Percentiles rank a stretch among this genome's conserved stretches.
phyloP scores from a whole-genome alignment of 148 eudicot species.

The Polygonum maritimum region DNA sequence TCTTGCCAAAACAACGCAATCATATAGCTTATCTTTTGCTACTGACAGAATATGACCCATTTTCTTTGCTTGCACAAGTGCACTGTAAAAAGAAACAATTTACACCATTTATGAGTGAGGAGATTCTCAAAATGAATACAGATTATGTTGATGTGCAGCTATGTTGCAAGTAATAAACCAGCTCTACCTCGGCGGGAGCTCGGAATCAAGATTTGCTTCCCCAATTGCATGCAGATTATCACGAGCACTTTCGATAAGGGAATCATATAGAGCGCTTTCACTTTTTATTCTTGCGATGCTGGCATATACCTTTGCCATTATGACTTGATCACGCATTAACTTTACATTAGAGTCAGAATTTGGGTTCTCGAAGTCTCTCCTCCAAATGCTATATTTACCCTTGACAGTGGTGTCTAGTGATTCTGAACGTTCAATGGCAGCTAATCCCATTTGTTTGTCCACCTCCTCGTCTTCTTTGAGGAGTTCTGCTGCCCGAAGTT shows the following conservation, averaged over 20 bases:
- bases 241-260: slow-evolving; percentile 54
- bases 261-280: slow-evolving; percentile 54
- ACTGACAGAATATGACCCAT: slow-evolving; percentile 80
- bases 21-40: slow-evolving; percentile 82
- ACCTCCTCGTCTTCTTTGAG: slow-evolving; percentile 55
- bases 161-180: not conserved
- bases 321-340: slow-evolving; percentile 94
- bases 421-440: slow-evolving; percentile 72
- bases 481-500: slow-evolving; percentile 60
- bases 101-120: not conserved
- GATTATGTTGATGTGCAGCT: not conserved
- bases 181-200: slow-evolving; percentile 67
- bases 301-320: slow-evolving; percentile 97
- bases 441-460: slow-evolving; percentile 61
- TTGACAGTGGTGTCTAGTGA: slow-evolving; percentile 63
- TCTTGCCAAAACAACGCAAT: slow-evolving; percentile 56
- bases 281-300: slow-evolving; percentile 78
- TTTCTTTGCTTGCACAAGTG: slow-evolving; percentile 66
- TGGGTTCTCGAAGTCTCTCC: slow-evolving; percentile 79
- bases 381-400: slow-evolving; percentile 91
- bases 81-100: slow-evolving; percentile 36
- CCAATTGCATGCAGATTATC: slow-evolving; percentile 56
- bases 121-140: not conserved
- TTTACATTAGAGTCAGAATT: slow-evolving; percentile 87
- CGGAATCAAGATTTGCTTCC: slow-evolving; percentile 79